Conservation (phyloP, 176 grass and related monocot species). For the Eleusine indica region DNA sequence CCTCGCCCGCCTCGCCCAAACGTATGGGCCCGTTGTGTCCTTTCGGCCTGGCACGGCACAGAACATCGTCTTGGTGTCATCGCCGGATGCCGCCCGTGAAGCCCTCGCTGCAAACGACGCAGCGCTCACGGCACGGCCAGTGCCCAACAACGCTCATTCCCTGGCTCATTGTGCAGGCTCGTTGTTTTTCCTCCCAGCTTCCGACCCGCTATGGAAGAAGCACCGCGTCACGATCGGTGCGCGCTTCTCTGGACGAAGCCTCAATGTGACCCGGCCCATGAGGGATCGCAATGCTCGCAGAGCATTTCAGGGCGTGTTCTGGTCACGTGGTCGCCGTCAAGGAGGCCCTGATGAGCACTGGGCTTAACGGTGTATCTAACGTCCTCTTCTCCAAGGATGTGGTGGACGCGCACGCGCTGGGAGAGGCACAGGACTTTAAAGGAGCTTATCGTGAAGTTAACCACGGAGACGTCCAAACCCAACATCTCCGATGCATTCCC, state of each 20-base stretch:
- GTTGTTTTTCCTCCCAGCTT: slow-evolving; percentile 17
- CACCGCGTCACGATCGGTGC: background rate
- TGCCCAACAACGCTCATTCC: slow-evolving; percentile 9
- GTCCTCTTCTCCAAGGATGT: slow-evolving; percentile 38
- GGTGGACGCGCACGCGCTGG: background rate
- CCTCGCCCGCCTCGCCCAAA: background rate
- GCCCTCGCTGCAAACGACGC: slow-evolving; percentile 19
- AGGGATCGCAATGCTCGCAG: slow-evolving; percentile 31
- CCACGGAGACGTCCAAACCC: background rate
- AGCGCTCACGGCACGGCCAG: background rate
- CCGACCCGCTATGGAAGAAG: slow-evolving; percentile 31
- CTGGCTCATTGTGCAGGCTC: background rate
- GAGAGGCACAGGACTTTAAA: background rate
- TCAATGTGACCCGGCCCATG: slow-evolving; percentile 19
- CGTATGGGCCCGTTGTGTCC: slow-evolving; percentile 11
- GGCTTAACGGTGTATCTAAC: slow-evolving; percentile 36
- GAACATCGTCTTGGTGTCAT: slow-evolving; percentile 30
- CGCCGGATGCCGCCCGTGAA: background rate
- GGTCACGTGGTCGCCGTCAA: background rate
- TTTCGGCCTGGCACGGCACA: slow-evolving; percentile 4
- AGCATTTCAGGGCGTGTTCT: background rate
- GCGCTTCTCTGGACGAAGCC: background rate
- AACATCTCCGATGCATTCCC: slow-evolving; percentile 45
- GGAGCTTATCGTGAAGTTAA: background rate
- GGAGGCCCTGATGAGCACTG: background rate